Conservation (phyloP, 129 eudicot species). For the Lactuca sativa region DNA sequence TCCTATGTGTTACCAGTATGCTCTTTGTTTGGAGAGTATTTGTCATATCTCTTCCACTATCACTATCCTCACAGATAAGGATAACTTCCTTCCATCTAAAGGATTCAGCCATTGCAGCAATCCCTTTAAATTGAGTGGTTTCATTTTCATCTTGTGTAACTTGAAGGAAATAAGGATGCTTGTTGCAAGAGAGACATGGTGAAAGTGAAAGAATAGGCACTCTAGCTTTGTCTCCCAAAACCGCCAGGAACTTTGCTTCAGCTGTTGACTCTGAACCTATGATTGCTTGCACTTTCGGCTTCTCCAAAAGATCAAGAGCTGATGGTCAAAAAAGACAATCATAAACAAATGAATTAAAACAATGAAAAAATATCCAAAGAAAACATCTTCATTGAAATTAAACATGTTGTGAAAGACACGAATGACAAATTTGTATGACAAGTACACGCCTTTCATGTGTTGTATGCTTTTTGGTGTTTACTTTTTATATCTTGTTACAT, state of each 20-base stretch:
- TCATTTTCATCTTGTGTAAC: constrained; percentile 43
- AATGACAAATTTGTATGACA: too few relatives aligned
- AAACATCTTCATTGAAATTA: too few relatives aligned
- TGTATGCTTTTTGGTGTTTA: not conserved
- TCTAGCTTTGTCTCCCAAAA: constrained; percentile 30
- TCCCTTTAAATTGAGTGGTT: constrained; percentile 36
- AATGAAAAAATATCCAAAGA: too few relatives aligned
- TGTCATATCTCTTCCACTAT: constrained; percentile 21
- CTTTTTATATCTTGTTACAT: not conserved
- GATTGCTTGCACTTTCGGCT: constrained; percentile 39
- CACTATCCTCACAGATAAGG: constrained; percentile 38
- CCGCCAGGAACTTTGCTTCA: constrained; percentile 34
- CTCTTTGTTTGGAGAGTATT: constrained; percentile 16
- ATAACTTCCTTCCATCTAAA: constrained; percentile 31
- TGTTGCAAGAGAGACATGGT: constrained; percentile 21
- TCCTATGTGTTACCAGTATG: constrained; percentile 13
- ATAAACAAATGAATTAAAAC: not conserved
- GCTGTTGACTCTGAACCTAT: constrained; percentile 32
- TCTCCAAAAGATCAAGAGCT: constrained; percentile 46
- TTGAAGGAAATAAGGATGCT: constrained; percentile 39
- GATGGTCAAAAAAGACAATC: not conserved
- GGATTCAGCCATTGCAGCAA: constrained; percentile 34
- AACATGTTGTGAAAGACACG: too few relatives aligned
- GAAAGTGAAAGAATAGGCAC: constrained; percentile 49
- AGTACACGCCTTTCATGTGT: not conserved